phyloP scores from a whole-genome alignment of 352 stramenopile genomes.

The Halophytophthora polymorphica region DNA sequence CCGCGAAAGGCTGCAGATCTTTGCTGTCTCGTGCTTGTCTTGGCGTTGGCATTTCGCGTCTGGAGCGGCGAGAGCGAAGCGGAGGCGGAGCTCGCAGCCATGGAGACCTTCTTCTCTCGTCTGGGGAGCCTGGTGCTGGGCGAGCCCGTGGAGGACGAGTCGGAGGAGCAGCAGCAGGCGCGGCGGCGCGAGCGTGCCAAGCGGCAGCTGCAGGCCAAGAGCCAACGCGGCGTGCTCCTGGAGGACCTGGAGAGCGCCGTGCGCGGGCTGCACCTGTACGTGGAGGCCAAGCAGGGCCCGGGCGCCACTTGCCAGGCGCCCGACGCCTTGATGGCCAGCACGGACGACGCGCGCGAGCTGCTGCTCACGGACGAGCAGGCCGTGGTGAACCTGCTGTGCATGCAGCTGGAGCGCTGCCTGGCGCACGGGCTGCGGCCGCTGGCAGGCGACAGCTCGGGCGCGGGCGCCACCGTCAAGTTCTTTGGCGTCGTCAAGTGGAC shows the following conservation, averaged over 20 bases:
- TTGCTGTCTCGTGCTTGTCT: too few species aligned
- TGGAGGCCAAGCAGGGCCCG: conserved; percentile 33
- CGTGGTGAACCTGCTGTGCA: conserved; percentile 72
- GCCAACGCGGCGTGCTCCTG: conserved; percentile 71
- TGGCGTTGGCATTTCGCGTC: not conserved
- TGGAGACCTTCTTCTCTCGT: conserved; percentile 59
- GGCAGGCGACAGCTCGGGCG: conserved; percentile 34
- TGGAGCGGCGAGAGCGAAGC: not conserved
- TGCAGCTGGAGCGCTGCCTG: conserved; percentile 67
- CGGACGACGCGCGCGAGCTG: conserved; percentile 60
- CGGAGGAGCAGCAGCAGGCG: conserved; percentile 42
- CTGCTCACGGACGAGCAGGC: conserved; percentile 69
- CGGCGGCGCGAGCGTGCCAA: conserved; percentile 51
- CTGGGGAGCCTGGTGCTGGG: conserved; percentile 43
- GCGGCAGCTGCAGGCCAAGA: conserved; percentile 67
- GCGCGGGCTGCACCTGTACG: conserved; percentile 48
- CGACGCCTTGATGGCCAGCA: conserved; percentile 77
- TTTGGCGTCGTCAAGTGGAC: conserved; percentile 86
- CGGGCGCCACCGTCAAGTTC: conserved; percentile 75
- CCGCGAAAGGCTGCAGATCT: not conserved
- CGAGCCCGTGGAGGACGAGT: conserved; percentile 53
- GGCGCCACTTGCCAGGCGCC: conserved; percentile 2
- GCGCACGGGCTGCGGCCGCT: conserved; percentile 63
- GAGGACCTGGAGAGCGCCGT: conserved; percentile 77
- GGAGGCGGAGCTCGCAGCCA: conserved; percentile 8